Base-by-base conservation (phyloP, 805 yeast species). In the Cyberlindnera mycetangii region DNA sequence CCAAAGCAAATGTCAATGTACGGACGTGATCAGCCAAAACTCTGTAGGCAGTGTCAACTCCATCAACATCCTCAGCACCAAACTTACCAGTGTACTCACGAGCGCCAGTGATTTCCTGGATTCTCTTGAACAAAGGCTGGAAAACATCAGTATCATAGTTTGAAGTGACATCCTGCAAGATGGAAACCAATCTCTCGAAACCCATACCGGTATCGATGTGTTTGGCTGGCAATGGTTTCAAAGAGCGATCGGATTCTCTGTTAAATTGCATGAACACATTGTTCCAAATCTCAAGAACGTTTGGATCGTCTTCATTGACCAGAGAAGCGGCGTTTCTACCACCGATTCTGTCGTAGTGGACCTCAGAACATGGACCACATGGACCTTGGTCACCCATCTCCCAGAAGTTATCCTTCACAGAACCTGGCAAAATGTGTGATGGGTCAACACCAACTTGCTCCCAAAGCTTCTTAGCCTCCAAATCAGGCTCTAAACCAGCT, bases 381-480 rank as follows among this genome's bases (percentile, higher is more conserved):
- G 99, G 99, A 55, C 99, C 99, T 73, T 92, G 98, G 63, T 95
- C 99, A 59, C 99, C 99, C 99, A 93, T 93, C 74, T 93, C 99
- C 99, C 99, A 93, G 69, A 93, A 93, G 71, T 93, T 93, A 66
- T 93, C 99, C 62, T 81, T 73, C 42, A 83, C 86, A 55, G 82
- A 72, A 46, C 99, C 99, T 17, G 97, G 96, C 54, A 93, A 72
- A 56, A 93, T 92, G 64, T 89, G 98, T 64, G 83, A 90, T 55
- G 88, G 96, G 27, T 83, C 76, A 44, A 92, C 95, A 57, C 99
- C 99, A 33, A 85, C 85, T 31, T 75, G 79, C 51, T 72, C 70
- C 99, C 99, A 93, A 51, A 79, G 70, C 58, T 85, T 71, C 65
- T 86, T 86, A 43, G 98, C 97, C 69, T 93, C 99, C 49, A 86